phyloP scores from a whole-genome alignment of 75 land plant species.

The Pinus taeda region DNA sequence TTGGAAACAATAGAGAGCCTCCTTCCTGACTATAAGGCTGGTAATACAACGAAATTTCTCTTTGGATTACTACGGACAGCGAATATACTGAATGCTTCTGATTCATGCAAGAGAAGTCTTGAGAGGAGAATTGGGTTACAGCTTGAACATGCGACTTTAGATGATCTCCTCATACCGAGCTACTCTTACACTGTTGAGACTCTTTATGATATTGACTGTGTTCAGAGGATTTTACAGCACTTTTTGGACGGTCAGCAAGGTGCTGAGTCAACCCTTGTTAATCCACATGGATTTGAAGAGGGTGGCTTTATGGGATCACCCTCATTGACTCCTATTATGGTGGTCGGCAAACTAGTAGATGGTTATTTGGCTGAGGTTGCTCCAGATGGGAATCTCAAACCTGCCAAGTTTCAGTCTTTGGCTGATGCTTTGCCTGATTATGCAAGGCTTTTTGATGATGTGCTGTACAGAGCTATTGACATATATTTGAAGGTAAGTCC shows the following conservation, averaged over 20 bases:
- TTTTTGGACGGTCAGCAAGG: slow-evolving; percentile 30
- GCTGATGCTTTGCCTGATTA: slow-evolving; percentile 57
- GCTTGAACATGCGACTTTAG: slow-evolving; percentile 62
- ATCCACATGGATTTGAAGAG: slow-evolving; percentile 21
- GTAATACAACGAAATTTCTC: slow-evolving; percentile 41
- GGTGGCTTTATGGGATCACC: slow-evolving; percentile 29
- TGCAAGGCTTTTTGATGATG: slow-evolving; percentile 62
- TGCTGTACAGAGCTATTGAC: slow-evolving; percentile 71
- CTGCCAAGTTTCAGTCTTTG: slow-evolving; percentile 49
- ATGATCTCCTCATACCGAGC: slow-evolving; percentile 76
- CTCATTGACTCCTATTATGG: slow-evolving; percentile 40
- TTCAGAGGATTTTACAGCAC: slow-evolving; percentile 65
- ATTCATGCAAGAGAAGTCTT: slow-evolving; percentile 48
- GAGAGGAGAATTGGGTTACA: slow-evolving; percentile 64
- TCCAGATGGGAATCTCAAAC: slow-evolving; percentile 63
- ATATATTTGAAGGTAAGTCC: slow-evolving; percentile 65
- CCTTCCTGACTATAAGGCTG: slow-evolving; percentile 51
- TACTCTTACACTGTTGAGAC: slow-evolving; percentile 64
- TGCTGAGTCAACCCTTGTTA: neutral
- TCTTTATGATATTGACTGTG: slow-evolving; percentile 69
- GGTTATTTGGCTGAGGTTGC: slow-evolving; percentile 70
- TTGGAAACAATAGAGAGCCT: slow-evolving; percentile 58
- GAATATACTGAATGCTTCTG: slow-evolving; percentile 55
- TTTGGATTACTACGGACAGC: slow-evolving; percentile 57
- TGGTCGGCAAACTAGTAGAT: slow-evolving; percentile 63